Percentiles rank a stretch among this genome's conserved stretches.
Evolutionary conservation across 2,329 filamentous ascomycete species (phyloP).

Genomic region (Ophiostoma piceae): DNA sequence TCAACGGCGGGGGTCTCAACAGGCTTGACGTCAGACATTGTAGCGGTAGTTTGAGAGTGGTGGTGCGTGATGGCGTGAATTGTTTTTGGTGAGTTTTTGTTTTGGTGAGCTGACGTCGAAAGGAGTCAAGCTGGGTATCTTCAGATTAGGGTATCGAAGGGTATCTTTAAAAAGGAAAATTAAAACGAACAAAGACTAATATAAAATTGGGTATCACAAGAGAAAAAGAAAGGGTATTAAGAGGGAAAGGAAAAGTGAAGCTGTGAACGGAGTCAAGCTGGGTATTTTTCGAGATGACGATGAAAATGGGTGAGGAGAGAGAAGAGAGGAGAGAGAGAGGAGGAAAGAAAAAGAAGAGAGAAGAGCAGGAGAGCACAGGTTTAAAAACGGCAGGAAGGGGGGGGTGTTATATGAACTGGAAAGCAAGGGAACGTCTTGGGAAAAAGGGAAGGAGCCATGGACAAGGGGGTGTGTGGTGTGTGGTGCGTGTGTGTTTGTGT

Average conservation of each 20-base stretch:
- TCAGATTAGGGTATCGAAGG: conserved; percentile 27
- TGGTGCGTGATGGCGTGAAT: not conserved
- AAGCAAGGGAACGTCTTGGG: conserved; percentile 20
- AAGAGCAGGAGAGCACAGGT: conserved; percentile 27
- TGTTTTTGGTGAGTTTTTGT: conserved; percentile 15
- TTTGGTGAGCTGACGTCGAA: not conserved
- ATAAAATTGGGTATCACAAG: conserved; percentile 34
- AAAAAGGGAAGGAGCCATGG: conserved; percentile 24
- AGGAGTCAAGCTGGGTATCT: conserved; percentile 23
- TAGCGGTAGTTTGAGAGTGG: not conserved
- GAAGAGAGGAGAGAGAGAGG: conserved; percentile 21
- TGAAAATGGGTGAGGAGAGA: conserved; percentile 21
- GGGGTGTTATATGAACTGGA: conserved; percentile 24
- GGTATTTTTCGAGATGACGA: conserved; percentile 22
- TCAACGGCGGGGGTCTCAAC: conserved; percentile 29
- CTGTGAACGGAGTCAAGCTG: conserved; percentile 32
- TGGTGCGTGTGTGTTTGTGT: conserved; percentile 7
- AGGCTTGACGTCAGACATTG: conserved; percentile 35
- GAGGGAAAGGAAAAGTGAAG: conserved; percentile 17
- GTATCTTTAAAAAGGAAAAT: conserved; percentile 33
- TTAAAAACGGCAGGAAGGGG: conserved; percentile 25
- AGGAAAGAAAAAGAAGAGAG: conserved; percentile 20
- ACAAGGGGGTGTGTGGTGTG: conserved; percentile 11
- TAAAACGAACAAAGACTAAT: conserved; percentile 29
- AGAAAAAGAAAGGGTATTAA: conserved; percentile 32